Evolutionary conservation across 1,284 basidiomycete genomes (phyloP).

Genomic region (Ustilago nuda): DNA sequence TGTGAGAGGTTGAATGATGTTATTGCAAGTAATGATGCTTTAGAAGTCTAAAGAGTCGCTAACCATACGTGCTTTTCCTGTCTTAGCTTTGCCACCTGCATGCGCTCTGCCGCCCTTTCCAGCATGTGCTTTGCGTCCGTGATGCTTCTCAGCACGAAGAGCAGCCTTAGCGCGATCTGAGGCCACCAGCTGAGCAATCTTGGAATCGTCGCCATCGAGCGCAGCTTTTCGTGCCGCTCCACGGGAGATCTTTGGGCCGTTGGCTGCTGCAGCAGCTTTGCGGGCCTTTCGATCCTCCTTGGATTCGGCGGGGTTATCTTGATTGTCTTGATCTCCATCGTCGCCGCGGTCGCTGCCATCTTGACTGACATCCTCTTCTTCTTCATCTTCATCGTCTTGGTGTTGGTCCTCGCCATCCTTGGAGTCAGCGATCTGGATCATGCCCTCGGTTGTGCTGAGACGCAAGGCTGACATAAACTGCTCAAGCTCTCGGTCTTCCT

Average conservation of each 20-base stretch:
- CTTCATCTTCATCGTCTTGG: slow-evolving; percentile 21
- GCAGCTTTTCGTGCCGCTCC: slow-evolving; percentile 41
- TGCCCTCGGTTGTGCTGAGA: slow-evolving; percentile 41
- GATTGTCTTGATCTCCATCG: slow-evolving; percentile 81
- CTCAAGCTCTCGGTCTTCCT: slow-evolving; percentile 56
- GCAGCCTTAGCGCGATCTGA: slow-evolving; percentile 48
- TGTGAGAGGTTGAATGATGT: not conserved
- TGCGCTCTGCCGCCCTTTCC: slow-evolving; percentile 68
- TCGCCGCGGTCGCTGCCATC: slow-evolving; percentile 19
- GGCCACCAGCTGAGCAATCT: slow-evolving; percentile 55
- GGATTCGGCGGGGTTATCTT: slow-evolving; percentile 72
- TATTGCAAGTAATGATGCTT: slow-evolving; percentile 4
- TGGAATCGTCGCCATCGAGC: slow-evolving; percentile 34
- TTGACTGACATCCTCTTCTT: slow-evolving; percentile 31
- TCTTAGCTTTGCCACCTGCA: slow-evolving; percentile 76
- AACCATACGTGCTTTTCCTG: slow-evolving; percentile 44
- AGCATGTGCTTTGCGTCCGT: slow-evolving; percentile 52
- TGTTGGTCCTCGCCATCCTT: slow-evolving; percentile 18
- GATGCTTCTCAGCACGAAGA: slow-evolving; percentile 52
- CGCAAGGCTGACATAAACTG: slow-evolving; percentile 54
- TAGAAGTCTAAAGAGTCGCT: slow-evolving; percentile 49
- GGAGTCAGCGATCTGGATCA: slow-evolving; percentile 41
- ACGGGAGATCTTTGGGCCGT: slow-evolving; percentile 67
- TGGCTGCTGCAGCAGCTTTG: slow-evolving; percentile 73
- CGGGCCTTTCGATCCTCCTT: slow-evolving; percentile 71